Percentiles rank a stretch among this genome's conserved stretches.
These are phyloP conservation scores for Boeremia lycopersici DNA, from an alignment of 2,329 filamentous ascomycete genomes.

Conservation along the genomic window DNA sequence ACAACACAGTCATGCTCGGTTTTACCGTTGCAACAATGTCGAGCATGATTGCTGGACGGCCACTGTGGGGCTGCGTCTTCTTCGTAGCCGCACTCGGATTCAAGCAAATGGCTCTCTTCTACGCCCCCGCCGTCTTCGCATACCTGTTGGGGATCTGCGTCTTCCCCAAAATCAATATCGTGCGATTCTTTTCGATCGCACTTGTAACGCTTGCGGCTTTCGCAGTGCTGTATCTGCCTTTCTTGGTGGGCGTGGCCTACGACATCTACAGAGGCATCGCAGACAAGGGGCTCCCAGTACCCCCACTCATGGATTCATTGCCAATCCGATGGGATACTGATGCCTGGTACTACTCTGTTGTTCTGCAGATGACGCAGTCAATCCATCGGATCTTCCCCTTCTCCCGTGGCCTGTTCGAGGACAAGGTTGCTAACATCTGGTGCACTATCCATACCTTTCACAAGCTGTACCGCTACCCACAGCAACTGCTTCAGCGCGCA, in stretches of 20 bases:
- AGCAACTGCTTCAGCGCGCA: constrained; percentile 73
- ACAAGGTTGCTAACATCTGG: constrained; percentile 99
- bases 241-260: constrained; percentile 74
- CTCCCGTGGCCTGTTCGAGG: constrained; percentile 92
- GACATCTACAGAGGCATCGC: constrained; percentile 70
- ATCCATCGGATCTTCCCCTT: constrained; percentile 96
- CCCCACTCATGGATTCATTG: constrained; percentile 69
- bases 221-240: constrained; percentile 73
- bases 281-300: constrained; percentile 62
- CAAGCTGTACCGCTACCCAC: constrained; percentile 79
- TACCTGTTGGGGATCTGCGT: constrained; percentile 87
- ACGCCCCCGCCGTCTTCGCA: constrained; percentile 89
- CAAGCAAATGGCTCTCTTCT: constrained; percentile 99
- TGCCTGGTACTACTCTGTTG: constrained; percentile 73
- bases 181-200: constrained; percentile 76
- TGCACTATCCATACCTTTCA: constrained; percentile 87
- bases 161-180: constrained; percentile 71
- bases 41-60: constrained; percentile 82
- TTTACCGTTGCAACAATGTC: constrained; percentile 86
- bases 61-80: constrained; percentile 88
- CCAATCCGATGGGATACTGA: constrained; percentile 63
- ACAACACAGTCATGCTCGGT: constrained; percentile 98
- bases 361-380: constrained; percentile 81
- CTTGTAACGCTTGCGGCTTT: constrained; percentile 76
- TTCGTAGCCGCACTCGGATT: constrained; percentile 95